Base-by-base conservation (phyloP, 306 rosid species). In the Rosa multiflora region DNA sequence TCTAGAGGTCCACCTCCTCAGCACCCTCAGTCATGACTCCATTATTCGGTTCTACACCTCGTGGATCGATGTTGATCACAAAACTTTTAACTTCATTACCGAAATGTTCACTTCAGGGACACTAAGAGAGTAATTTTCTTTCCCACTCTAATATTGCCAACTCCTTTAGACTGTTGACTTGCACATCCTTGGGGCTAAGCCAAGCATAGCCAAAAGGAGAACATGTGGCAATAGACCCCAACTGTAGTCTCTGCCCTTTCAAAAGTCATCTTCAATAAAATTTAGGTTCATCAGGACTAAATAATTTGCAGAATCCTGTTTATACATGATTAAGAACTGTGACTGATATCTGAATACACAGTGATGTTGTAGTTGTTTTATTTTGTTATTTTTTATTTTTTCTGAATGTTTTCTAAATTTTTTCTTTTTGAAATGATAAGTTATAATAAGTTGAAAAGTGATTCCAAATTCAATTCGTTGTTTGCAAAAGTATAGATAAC, bases 81-180 rank as follows among this genome's bases (percentile, higher is more conserved):
- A 79, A 83, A 86, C 94, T 76, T 93, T 93, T 85, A 93, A 93
- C 82, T 91, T 93, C 86, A 91, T 93, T 39, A 93, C 98, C 1
- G 98, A 93, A 83, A 80, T 91, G 94, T 93, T 93, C 83, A 86
- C 97, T 70, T 93, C 98, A 14, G 98, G 98, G 78, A 85, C 98
- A 9, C 89, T 91, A 6, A 88, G 98, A 93, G 88, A 91, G 98
- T 93, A 91, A 73, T 71, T 42, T 61, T 29, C 63, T 81, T 58
- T 76, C 75, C 43, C 35, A 11, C 78, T 55, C 46, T n/a, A 40
- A 59, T 73, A 73, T 53, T 73, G 35, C 18, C 66, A 53, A 73
- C 59, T 72, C 43, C 53, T 66, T 10, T 21, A 67, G 43, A 42
- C 10, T 61, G 55, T 67, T 56, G 29, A 15, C 14, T 37, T 55